Percentiles rank a stretch among this genome's conserved stretches.
These are phyloP conservation scores for Termitomyces sp. DNA, from an alignment of 768 basidiomycete species.

Conservation along the genomic window DNA sequence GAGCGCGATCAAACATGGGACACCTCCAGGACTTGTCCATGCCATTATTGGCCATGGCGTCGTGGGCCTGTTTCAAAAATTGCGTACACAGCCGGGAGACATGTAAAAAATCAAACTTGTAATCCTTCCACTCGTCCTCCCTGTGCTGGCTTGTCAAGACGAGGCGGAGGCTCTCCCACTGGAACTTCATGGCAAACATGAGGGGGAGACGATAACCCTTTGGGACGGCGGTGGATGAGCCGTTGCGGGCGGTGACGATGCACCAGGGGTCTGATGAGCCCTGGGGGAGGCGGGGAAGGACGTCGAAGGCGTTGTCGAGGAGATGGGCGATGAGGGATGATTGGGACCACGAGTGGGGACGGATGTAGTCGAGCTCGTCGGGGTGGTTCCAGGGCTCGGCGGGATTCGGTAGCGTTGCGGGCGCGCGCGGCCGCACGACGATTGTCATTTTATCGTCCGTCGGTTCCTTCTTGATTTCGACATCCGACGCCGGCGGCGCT, in stretches of 20 bases:
- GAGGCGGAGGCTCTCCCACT: slow-evolving; percentile 36
- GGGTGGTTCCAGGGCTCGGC: slow-evolving; percentile 32
- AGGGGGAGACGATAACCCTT: slow-evolving; percentile 37
- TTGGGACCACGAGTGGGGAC: slow-evolving; percentile 26
- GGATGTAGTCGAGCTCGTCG: slow-evolving; percentile 32
- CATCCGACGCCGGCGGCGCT: no score
- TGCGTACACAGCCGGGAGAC: slow-evolving; percentile 30
- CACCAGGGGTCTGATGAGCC: slow-evolving; percentile 15
- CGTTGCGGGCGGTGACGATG: slow-evolving; percentile 14
- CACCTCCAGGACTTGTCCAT: slow-evolving; percentile 34
- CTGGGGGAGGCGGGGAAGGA: slow-evolving; percentile 23
- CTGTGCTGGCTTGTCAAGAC: slow-evolving; percentile 29
- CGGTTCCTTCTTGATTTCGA: not conserved
- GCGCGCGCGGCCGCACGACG: not conserved
- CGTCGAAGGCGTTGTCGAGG: slow-evolving; percentile 26
- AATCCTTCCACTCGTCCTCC: slow-evolving; percentile 34
- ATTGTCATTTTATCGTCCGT: not conserved
- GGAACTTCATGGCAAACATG: slow-evolving; percentile 40
- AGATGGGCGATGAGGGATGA: slow-evolving; percentile 28
- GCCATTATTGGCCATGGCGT: slow-evolving; percentile 20
- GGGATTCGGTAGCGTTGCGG: not conserved
- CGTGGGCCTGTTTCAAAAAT: slow-evolving; percentile 29
- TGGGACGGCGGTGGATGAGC: slow-evolving; percentile 22
- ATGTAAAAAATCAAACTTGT: slow-evolving; percentile 39
- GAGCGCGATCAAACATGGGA: slow-evolving; percentile 35